These are phyloP conservation scores for Porodaedalea pini DNA, from an alignment of 1,284 basidiomycete genomes.

Conservation along the genomic window DNA sequence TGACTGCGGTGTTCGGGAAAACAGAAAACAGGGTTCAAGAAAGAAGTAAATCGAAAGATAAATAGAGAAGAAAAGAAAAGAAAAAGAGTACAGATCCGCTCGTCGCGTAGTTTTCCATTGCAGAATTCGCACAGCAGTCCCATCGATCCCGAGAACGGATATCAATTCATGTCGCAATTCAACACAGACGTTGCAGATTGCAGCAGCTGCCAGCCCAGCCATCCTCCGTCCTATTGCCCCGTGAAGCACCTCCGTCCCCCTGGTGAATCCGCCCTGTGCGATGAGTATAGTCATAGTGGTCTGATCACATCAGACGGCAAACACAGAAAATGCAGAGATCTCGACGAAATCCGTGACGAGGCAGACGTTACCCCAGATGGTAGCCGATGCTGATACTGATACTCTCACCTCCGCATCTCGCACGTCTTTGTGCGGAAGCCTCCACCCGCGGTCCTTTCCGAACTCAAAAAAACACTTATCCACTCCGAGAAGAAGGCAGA, in stretches of 20 bases:
- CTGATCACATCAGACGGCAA: conserved; percentile 3
- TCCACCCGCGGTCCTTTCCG: background rate
- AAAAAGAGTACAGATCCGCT: background rate
- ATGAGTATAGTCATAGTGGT: background rate
- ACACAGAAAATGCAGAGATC: background rate
- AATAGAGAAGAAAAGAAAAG: background rate
- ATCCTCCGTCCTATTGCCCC: background rate
- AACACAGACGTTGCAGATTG: no score
- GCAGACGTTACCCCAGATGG: background rate
- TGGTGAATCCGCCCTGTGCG: background rate
- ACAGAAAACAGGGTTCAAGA: background rate
- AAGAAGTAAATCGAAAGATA: background rate
- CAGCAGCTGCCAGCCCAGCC: no score
- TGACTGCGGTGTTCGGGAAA: no score
- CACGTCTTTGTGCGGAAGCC: background rate
- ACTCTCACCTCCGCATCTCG: background rate
- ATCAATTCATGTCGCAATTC: conserved; percentile 1
- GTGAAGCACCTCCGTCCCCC: background rate
- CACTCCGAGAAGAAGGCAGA: background rate
- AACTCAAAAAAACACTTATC: background rate
- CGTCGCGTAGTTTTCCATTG: no score
- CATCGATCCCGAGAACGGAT: no score
- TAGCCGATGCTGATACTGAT: background rate
- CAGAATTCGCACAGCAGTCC: no score
- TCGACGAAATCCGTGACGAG: background rate